phyloP scores from a whole-genome alignment of 352 stramenopile genomes.

The Phytophthora vignae region DNA sequence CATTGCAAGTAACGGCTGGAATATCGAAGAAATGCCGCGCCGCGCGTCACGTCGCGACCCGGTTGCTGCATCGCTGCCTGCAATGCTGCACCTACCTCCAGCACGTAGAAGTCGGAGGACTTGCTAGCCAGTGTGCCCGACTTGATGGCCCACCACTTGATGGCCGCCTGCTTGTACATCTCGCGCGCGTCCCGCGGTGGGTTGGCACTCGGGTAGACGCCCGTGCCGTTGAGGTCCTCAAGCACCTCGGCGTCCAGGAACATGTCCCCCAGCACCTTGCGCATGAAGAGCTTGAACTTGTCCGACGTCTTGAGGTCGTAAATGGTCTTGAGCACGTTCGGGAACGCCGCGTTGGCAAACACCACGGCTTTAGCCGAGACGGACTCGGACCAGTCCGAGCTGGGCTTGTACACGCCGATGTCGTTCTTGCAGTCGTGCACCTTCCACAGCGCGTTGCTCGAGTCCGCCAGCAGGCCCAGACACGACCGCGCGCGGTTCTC shows the following conservation, averaged over 20 bases:
- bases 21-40: conserved; percentile 27
- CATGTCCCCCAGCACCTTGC: conserved; percentile 80
- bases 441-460: conserved; percentile 85
- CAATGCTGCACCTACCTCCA: conserved; percentile 57
- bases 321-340: conserved; percentile 84
- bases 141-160: conserved; percentile 92
- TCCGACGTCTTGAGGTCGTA: conserved; percentile 87
- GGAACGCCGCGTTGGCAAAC: conserved; percentile 78
- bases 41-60: conserved; percentile 9
- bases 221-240: conserved; percentile 83
- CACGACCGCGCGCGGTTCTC: conserved; percentile 87
- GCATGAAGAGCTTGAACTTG: conserved; percentile 89
- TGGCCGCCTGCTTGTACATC: conserved; percentile 87
- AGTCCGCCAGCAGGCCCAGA: conserved; percentile 72
- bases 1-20: conserved; percentile 22
- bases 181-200: conserved; percentile 70
- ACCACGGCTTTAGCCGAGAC: conserved; percentile 85
- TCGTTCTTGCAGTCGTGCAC: conserved; percentile 84
- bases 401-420: conserved; percentile 85
- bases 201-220: conserved; percentile 80
- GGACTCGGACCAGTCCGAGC: conserved; percentile 89
- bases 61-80: conserved; percentile 5
- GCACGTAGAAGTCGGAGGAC: conserved; percentile 86
- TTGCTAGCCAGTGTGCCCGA: conserved; percentile 82
- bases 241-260: conserved; percentile 88